phyloP scores from a whole-genome alignment of 495 filamentous ascomycete genomes.

The Lasiosphaeria ovina region DNA sequence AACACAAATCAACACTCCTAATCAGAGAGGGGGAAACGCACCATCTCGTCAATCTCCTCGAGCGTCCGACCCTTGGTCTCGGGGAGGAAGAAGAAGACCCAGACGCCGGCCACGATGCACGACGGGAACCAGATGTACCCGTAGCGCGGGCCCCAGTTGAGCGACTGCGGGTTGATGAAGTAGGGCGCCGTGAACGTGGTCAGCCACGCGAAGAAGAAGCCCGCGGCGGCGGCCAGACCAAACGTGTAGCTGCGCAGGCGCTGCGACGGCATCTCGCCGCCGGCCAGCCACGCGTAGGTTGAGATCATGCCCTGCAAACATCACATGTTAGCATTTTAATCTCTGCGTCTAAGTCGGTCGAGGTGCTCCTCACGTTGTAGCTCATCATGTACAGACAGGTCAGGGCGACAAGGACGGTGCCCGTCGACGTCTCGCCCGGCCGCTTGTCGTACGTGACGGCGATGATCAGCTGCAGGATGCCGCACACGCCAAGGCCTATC shows the following conservation, averaged over 20 bases:
- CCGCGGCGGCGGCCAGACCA: conserved; percentile 52
- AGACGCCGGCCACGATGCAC: conserved; percentile 33
- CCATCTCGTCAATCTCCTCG: conserved; percentile 60
- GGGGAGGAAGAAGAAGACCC: conserved; percentile 53
- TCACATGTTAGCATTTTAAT: not conserved
- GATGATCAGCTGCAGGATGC: conserved; percentile 52
- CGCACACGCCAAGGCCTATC: conserved; percentile 52
- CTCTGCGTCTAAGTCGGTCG: not conserved
- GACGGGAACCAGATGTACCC: conserved; percentile 56
- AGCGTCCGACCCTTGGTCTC: conserved; percentile 57
- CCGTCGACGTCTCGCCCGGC: conserved; percentile 44
- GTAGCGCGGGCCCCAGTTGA: conserved; percentile 58
- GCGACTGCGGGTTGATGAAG: conserved; percentile 57
- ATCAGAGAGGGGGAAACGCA: too few species aligned
- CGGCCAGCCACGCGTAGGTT: conserved; percentile 61
- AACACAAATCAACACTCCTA: too few species aligned
- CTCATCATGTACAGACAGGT: conserved; percentile 56
- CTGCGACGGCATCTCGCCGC: conserved; percentile 58
- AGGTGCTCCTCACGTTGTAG: conserved; percentile 39
- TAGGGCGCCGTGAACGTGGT: conserved; percentile 60
- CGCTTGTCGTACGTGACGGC: conserved; percentile 54
- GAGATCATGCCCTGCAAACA: conserved; percentile 39
- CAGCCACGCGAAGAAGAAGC: conserved; percentile 56
- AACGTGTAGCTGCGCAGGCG: conserved; percentile 57
- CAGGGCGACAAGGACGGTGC: conserved; percentile 53